Percentiles rank a stretch among this genome's conserved stretches.
Evolutionary conservation across 495 filamentous ascomycete species (phyloP).

Genomic region (Xylaria sp.): DNA sequence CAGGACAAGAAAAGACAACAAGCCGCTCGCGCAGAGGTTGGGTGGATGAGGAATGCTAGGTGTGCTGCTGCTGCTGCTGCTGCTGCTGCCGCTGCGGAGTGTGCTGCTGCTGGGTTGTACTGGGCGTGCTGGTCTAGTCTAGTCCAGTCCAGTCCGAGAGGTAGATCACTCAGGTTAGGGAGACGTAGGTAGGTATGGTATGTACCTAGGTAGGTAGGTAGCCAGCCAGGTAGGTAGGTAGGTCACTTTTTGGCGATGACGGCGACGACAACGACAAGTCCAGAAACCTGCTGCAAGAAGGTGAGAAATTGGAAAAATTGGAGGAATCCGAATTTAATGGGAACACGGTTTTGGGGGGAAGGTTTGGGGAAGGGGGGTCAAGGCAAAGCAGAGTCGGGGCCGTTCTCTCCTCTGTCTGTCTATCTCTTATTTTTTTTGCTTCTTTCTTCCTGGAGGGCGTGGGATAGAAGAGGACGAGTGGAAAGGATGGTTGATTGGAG

Average conservation of each 20-base stretch:
- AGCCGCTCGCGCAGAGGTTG: slow-evolving; percentile 8
- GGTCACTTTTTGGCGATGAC: not conserved
- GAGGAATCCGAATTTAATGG: slow-evolving; percentile 10
- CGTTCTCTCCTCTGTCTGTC: slow-evolving; percentile 4
- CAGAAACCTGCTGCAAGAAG: slow-evolving; percentile 2
- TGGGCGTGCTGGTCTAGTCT: not conserved
- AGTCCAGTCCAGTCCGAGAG: slow-evolving; percentile 1
- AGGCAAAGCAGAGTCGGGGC: not conserved
- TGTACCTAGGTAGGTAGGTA: not conserved
- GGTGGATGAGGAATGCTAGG: slow-evolving; percentile 22
- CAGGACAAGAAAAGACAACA: not conserved
- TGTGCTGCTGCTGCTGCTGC: not conserved
- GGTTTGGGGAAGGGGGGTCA: slow-evolving; percentile 6
- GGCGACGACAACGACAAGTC: not conserved
- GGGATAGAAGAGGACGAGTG: slow-evolving; percentile 22
- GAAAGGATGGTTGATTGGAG: slow-evolving; percentile 28
- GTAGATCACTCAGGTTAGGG: not conserved
- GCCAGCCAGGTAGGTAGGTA: not conserved
- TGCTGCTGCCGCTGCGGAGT: slow-evolving; percentile 10
- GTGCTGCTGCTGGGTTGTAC: not conserved
- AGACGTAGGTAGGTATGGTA: not conserved
- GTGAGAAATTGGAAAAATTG: slow-evolving; percentile 15
- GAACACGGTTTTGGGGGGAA: not conserved
- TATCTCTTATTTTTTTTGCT: slow-evolving; percentile 5
- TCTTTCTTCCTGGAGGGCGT: slow-evolving; percentile 15